Conservation (phyloP, 495 filamentous ascomycete genomes). For the Xylaria bambusicola region DNA sequence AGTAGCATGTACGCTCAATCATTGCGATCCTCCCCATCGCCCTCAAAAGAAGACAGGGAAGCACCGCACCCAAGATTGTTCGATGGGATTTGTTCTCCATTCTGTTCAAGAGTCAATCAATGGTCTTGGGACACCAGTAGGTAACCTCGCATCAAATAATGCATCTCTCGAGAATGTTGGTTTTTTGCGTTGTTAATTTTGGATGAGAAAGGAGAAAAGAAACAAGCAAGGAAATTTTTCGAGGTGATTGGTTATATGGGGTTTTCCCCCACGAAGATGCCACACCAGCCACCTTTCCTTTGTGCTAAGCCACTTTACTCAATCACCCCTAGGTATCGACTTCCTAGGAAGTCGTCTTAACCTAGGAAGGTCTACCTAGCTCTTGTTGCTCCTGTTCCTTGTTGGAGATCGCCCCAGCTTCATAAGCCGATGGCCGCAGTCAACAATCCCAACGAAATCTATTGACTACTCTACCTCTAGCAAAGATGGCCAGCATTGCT, state of each 20-base stretch:
- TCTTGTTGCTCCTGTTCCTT: no score
- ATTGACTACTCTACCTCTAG: not conserved
- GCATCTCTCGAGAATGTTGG: slow-evolving; percentile 51
- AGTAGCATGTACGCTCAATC: slow-evolving; percentile 56
- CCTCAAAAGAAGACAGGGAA: slow-evolving; percentile 39
- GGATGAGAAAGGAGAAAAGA: slow-evolving; percentile 39
- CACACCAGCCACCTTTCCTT: slow-evolving; percentile 12
- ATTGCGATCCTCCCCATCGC: slow-evolving; percentile 56
- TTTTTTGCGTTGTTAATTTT: slow-evolving; percentile 57
- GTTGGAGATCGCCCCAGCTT: slow-evolving; percentile 7
- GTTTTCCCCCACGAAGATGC: no score
- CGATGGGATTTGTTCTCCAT: slow-evolving; percentile 54
- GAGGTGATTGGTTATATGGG: no score
- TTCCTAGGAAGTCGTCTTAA: no score
- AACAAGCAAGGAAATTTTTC: slow-evolving; percentile 17
- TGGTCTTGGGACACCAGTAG: slow-evolving; percentile 47
- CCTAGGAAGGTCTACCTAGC: not conserved
- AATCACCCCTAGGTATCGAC: not conserved
- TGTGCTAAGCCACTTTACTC: not conserved
- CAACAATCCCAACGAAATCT: not conserved
- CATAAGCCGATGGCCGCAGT: not conserved
- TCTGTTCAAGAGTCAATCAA: slow-evolving; percentile 48
- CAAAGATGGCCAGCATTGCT: slow-evolving; percentile 35
- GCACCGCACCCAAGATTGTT: slow-evolving; percentile 62
- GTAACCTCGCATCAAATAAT: slow-evolving; percentile 48